phyloP scores from a whole-genome alignment of 2,329 filamentous ascomycete species.

The Bretziella fagacearum region DNA sequence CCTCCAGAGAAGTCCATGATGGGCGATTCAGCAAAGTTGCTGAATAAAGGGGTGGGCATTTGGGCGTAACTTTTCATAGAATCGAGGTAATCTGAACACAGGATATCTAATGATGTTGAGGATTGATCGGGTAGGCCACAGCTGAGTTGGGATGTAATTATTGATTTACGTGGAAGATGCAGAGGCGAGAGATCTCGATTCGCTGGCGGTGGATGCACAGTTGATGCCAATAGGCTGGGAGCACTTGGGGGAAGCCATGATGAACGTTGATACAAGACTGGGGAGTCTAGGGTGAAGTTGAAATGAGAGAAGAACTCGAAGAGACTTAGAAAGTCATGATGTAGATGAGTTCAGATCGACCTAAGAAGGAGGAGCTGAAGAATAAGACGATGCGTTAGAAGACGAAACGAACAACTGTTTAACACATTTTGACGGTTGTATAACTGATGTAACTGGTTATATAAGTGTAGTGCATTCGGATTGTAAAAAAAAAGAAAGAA shows the following conservation, averaged over 20 bases:
- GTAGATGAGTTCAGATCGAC: slow-evolving; percentile 51
- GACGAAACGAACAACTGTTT: slow-evolving; percentile 29
- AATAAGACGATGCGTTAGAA: slow-evolving; percentile 9
- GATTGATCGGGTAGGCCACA: neutral
- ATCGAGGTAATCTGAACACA: neutral
- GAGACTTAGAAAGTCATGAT: slow-evolving; percentile 28
- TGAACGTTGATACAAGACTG: slow-evolving; percentile 61
- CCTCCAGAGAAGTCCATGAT: slow-evolving; percentile 11
- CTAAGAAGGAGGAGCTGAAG: slow-evolving; percentile 33
- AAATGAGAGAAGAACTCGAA: slow-evolving; percentile 39
- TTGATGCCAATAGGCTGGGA: slow-evolving; percentile 45
- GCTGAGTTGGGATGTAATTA: neutral
- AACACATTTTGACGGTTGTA: slow-evolving; percentile 39
- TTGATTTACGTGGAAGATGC: slow-evolving; percentile 24
- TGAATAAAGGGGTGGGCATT: slow-evolving; percentile 1
- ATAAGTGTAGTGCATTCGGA: slow-evolving; percentile 20
- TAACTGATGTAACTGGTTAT: slow-evolving; percentile 19
- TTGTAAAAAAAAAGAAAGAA: slow-evolving; percentile 23
- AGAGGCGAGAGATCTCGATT: slow-evolving; percentile 63
- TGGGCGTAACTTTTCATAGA: neutral
- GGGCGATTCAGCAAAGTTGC: slow-evolving; percentile 4
- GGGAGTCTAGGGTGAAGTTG: slow-evolving; percentile 47
- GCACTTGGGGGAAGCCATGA: slow-evolving; percentile 62
- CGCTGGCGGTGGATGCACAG: slow-evolving; percentile 38
- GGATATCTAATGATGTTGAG: too few species aligned